Conservation (phyloP, 164 flowering plant genomes). For the Pachysandra terminalis region DNA sequence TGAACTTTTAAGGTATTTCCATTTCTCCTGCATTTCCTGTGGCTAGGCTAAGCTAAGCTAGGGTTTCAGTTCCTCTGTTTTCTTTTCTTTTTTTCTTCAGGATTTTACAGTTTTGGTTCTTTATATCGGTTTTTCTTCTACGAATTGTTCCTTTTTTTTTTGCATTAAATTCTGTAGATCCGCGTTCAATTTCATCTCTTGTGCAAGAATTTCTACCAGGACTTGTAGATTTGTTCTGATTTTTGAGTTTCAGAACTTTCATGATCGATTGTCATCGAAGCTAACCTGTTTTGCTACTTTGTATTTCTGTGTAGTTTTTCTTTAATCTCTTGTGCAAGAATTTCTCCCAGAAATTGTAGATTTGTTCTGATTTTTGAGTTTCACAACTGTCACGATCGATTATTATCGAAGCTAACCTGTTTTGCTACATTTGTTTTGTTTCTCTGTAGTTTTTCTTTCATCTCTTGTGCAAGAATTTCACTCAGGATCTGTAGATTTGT, state of each 20-base stretch:
- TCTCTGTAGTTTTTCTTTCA: no score
- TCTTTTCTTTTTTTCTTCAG: no score
- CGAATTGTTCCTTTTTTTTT: background rate
- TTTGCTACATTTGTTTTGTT: no score
- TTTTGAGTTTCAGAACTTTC: background rate
- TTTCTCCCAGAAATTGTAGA: background rate
- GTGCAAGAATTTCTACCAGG: background rate
- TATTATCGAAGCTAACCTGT: background rate
- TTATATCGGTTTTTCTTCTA: background rate
- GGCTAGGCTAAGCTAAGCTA: no score
- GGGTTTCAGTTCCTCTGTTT: no score
- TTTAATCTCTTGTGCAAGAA: background rate
- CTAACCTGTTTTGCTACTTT: background rate
- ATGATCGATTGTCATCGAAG: background rate
- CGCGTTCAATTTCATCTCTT: background rate
- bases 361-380: background rate
- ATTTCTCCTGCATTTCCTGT: no score
- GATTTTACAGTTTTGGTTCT: background rate
- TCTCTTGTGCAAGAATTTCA: background rate
- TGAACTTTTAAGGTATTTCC: no score
- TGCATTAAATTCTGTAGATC: background rate
- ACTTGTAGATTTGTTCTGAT: background rate
- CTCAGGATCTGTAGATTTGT: constrained; percentile 1
- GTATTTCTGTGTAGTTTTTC: no score
- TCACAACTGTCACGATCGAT: background rate